Conservation (phyloP, 208 protist genomes). For the Acanthamoeba sp. region DNA sequence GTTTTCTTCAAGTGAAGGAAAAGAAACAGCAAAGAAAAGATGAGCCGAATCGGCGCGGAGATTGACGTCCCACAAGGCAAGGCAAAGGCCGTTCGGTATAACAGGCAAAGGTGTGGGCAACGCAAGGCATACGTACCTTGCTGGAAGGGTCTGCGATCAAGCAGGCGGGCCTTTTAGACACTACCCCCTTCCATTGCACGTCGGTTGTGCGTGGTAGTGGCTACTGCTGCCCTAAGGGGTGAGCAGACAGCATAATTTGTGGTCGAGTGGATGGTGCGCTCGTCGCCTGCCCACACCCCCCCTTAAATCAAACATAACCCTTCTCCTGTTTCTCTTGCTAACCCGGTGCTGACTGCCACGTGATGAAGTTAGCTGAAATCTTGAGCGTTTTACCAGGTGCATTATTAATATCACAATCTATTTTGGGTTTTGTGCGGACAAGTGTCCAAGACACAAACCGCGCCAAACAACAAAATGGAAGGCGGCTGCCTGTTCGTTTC, state of each 20-base stretch:
- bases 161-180: slow-evolving; percentile 53
- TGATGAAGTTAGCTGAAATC: too few relatives aligned
- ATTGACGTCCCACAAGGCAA: neutral
- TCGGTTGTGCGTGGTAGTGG: slow-evolving; percentile 69
- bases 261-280: slow-evolving; percentile 65
- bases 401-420: too few relatives aligned
- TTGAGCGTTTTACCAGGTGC: too few relatives aligned
- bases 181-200: slow-evolving; percentile 73
- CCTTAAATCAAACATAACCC: neutral
- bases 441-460: too few relatives aligned
- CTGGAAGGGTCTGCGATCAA: slow-evolving; percentile 70
- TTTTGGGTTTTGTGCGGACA: too few relatives aligned
- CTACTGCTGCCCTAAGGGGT: slow-evolving; percentile 68
- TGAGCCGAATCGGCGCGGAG: neutral
- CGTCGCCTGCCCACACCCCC: slow-evolving; percentile 71
- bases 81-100: neutral
- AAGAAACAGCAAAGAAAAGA: neutral
- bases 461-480: too few relatives aligned
- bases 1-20: neutral
- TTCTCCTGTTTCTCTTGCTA: neutral
- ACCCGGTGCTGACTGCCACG: too few relatives aligned
- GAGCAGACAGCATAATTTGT: slow-evolving; percentile 72
- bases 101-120: neutral
- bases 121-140: slow-evolving; percentile 67
- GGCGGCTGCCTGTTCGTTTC: too few relatives aligned